Evolutionary conservation across 1,284 basidiomycete species (phyloP).

Genomic region (Ustanciosporium gigantosporum): DNA sequence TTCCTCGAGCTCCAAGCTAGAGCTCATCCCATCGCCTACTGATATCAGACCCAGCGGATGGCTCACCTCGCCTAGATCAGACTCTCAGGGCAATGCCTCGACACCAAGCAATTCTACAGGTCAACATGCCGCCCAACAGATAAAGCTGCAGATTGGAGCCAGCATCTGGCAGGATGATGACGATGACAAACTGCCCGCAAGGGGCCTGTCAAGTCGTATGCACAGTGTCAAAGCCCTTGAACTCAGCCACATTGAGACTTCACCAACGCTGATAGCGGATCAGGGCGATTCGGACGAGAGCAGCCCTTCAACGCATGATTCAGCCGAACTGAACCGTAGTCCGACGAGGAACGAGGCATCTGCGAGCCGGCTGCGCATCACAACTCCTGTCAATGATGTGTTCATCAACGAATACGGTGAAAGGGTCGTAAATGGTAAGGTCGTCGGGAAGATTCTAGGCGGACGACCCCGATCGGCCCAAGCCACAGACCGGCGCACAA

Average conservation of each 20-base stretch:
- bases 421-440: conserved; percentile 31
- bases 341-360: not conserved
- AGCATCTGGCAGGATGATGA: conserved; percentile 21
- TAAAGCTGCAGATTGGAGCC: too few species aligned
- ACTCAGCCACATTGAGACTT: not conserved
- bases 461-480: conserved; percentile 9
- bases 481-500: not conserved
- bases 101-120: not conserved
- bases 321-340: not conserved
- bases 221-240: conserved; percentile 16
- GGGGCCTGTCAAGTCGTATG: conserved; percentile 14
- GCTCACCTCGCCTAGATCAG: too few species aligned
- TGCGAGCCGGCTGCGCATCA: conserved; percentile 7
- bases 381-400: conserved; percentile 25
- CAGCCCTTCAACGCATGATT: not conserved
- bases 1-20: conserved; percentile 18
- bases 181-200: conserved; percentile 19
- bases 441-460: conserved; percentile 26
- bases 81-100: too few species aligned
- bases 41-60: conserved; percentile 31
- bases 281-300: too few species aligned
- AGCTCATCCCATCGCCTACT: conserved; percentile 23
- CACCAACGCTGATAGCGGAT: too few species aligned
- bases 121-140: too few species aligned
- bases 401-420: conserved; percentile 46